These are phyloP conservation scores for Leucocoprinus leucothites DNA, from an alignment of 768 basidiomycete species.

Conservation along the genomic window DNA sequence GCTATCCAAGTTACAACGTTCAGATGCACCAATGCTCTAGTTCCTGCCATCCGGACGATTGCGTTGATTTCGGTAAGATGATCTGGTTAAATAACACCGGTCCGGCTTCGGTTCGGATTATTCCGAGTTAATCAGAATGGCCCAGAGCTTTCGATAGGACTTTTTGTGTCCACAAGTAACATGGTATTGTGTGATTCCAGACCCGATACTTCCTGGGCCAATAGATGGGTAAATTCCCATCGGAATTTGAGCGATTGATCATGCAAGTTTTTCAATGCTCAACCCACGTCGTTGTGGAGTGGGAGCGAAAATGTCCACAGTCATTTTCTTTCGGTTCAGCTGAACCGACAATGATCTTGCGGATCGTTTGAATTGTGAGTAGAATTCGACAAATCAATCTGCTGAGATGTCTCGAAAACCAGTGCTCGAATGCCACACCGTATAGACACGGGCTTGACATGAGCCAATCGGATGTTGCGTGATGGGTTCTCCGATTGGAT, in stretches of 20 bases:
- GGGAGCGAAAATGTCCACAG: background rate
- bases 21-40: too few relatives aligned
- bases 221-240: background rate
- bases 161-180: too few relatives aligned
- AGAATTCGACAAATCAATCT: conserved; percentile 7
- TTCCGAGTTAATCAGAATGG: too few relatives aligned
- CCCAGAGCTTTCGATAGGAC: too few relatives aligned
- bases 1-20: too few relatives aligned
- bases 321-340: background rate
- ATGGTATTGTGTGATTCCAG: too few relatives aligned
- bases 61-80: too few relatives aligned
- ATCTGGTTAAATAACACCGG: too few relatives aligned
- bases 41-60: too few relatives aligned
- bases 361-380: background rate
- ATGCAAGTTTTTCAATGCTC: background rate
- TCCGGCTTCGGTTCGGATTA: too few relatives aligned
- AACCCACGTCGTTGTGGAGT: conserved; percentile 7
- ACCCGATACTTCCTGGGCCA: too few relatives aligned
- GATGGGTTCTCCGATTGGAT: background rate
- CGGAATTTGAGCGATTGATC: background rate
- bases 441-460: conserved; percentile 1
- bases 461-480: conserved; percentile 3
- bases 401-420: background rate
- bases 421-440: background rate
- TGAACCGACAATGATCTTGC: conserved; percentile 1